These are phyloP conservation scores for Lipomyces chichibuensis DNA, from an alignment of 805 yeast species.

Conservation along the genomic window DNA sequence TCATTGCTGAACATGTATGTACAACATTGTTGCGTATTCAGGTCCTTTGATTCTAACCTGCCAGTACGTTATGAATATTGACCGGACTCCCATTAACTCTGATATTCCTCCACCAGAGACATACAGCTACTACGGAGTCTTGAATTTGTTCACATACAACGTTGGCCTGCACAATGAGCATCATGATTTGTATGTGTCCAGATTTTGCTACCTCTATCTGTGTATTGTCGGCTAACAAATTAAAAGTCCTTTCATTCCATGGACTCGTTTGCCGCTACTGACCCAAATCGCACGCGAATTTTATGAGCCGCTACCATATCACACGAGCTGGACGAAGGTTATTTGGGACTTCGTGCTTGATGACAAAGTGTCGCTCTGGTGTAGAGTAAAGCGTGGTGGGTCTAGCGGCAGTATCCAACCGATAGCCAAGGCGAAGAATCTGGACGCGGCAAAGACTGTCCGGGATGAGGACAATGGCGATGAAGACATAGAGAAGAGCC, in stretches of 20 bases:
- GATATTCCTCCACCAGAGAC: slow-evolving; percentile 69
- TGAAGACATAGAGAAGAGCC: slow-evolving; percentile 2
- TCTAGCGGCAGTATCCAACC: not conserved
- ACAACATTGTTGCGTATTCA: slow-evolving; percentile 48
- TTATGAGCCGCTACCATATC: slow-evolving; percentile 76
- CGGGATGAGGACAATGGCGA: slow-evolving; percentile 25
- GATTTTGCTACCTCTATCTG: not conserved
- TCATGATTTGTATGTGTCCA: slow-evolving; percentile 64
- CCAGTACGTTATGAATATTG: slow-evolving; percentile 33
- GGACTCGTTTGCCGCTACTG: slow-evolving; percentile 75
- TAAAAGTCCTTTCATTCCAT: slow-evolving; percentile 73
- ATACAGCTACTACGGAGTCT: slow-evolving; percentile 81
- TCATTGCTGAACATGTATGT: slow-evolving; percentile 79
- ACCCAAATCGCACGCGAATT: slow-evolving; percentile 74
- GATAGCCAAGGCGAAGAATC: not conserved
- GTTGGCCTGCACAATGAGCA: slow-evolving; percentile 95
- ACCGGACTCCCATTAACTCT: slow-evolving; percentile 37
- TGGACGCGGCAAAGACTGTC: slow-evolving; percentile 14
- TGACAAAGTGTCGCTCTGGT: slow-evolving; percentile 71
- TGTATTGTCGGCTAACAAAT: not conserved
- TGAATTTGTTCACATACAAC: slow-evolving; percentile 82
- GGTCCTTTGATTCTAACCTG: slow-evolving; percentile 39
- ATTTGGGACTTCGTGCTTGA: slow-evolving; percentile 70
- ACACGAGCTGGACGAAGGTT: slow-evolving; percentile 77
- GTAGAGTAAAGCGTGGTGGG: slow-evolving; percentile 70